Conservation (phyloP, 805 yeast species). For the Tetrapisispora namnaoensis region DNA sequence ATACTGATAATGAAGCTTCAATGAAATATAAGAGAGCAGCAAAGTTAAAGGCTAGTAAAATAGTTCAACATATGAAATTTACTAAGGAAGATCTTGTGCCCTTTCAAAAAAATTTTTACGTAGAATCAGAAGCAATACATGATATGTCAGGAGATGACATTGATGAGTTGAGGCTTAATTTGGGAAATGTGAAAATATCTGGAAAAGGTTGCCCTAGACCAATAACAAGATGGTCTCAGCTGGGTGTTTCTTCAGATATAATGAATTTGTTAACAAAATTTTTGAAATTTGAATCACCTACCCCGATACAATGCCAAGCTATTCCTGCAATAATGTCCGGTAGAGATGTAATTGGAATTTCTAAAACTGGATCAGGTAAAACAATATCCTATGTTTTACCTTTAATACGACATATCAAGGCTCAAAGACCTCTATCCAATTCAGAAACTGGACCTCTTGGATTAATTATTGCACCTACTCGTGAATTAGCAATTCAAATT, state of each 20-base stretch:
- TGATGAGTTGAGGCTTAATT: slow-evolving; percentile 38
- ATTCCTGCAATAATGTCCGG: slow-evolving; percentile 88
- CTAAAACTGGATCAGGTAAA: slow-evolving; percentile 95
- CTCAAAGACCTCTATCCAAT: slow-evolving; percentile 44
- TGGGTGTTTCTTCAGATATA: slow-evolving; percentile 60
- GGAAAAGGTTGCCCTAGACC: slow-evolving; percentile 58
- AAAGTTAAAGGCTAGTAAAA: slow-evolving; percentile 33
- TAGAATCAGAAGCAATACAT: slow-evolving; percentile 41
- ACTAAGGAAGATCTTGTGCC: slow-evolving; percentile 35
- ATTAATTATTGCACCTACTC: slow-evolving; percentile 76
- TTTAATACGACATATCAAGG: slow-evolving; percentile 70
- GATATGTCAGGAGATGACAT: slow-evolving; percentile 46
- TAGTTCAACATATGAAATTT: slow-evolving; percentile 22
- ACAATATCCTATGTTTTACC: slow-evolving; percentile 85
- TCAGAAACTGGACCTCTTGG: slow-evolving; percentile 68
- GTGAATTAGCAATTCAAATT: slow-evolving; percentile 86
- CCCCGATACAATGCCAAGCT: slow-evolving; percentile 86
- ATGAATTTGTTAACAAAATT: slow-evolving; percentile 42
- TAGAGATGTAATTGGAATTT: slow-evolving; percentile 82
- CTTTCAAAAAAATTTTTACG: slow-evolving; percentile 54
- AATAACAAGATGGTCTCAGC: slow-evolving; percentile 64
- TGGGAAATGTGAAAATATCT: slow-evolving; percentile 58
- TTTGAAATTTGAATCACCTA: slow-evolving; percentile 52
- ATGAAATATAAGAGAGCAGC: slow-evolving; percentile 30
- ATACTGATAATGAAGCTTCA: slow-evolving; percentile 27